Conservation (phyloP, 805 yeast species). For the Cyberlindnera maclurae region DNA sequence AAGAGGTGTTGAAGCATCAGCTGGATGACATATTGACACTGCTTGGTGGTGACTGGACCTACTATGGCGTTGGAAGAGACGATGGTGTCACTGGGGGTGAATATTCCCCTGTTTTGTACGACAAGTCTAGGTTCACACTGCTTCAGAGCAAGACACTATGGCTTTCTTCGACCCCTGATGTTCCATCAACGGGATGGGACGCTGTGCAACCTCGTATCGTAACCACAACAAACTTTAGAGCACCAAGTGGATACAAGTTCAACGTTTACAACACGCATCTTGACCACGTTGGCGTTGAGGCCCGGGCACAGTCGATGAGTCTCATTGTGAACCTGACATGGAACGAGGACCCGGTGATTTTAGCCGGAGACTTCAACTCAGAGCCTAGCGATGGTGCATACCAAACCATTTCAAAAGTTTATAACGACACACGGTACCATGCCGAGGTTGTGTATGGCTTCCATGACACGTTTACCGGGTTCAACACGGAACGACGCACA, state of each 20-base stretch:
- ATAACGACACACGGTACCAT: slow-evolving; percentile 31
- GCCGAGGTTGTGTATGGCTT: slow-evolving; percentile 33
- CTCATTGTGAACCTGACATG: slow-evolving; percentile 29
- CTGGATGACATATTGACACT: slow-evolving; percentile 34
- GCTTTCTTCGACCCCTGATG: slow-evolving; percentile 48
- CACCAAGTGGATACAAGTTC: slow-evolving; percentile 16
- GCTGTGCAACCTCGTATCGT: slow-evolving; percentile 36
- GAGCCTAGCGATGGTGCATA: slow-evolving; percentile 36
- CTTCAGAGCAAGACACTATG: slow-evolving; percentile 39
- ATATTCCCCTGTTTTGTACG: slow-evolving; percentile 41
- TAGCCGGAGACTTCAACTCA: slow-evolving; percentile 56
- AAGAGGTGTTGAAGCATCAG: slow-evolving; percentile 42
- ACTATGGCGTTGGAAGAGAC: slow-evolving; percentile 44
- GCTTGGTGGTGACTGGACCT: slow-evolving; percentile 31
- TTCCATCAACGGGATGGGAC: slow-evolving; percentile 47
- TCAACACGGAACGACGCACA: slow-evolving; percentile 28
- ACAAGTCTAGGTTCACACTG: slow-evolving; percentile 30
- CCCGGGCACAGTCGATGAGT: slow-evolving; percentile 40
- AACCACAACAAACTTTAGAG: slow-evolving; percentile 26
- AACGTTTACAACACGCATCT: slow-evolving; percentile 42
- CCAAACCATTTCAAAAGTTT: slow-evolving; percentile 30
- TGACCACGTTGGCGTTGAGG: slow-evolving; percentile 40
- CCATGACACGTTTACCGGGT: slow-evolving; percentile 42
- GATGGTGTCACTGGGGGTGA: slow-evolving; percentile 47
- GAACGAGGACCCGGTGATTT: slow-evolving; percentile 32